A percentile compares a stretch with the other conserved stretches of the same genome.
phyloP scores from a whole-genome alignment of 371 early-diverging fungal species.

The Mortierella sp. region DNA sequence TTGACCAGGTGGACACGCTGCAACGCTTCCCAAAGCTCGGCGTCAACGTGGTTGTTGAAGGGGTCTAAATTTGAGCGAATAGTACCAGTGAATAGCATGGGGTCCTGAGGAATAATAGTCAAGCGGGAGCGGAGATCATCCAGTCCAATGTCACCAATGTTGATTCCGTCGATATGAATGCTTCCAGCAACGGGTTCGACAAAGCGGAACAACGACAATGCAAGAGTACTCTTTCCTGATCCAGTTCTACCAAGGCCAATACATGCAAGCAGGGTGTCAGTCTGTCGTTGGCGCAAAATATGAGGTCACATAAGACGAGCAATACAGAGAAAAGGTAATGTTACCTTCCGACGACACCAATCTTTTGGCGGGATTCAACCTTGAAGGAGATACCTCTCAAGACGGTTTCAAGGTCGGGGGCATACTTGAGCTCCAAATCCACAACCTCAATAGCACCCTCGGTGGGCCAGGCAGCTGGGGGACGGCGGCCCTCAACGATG shows the following conservation, averaged over 20 bases:
- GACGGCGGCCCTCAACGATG: slow-evolving; percentile 62
- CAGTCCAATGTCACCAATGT: slow-evolving; percentile 81
- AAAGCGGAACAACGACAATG: slow-evolving; percentile 82
- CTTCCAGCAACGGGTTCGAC: slow-evolving; percentile 79
- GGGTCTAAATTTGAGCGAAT: slow-evolving; percentile 80
- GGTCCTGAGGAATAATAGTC: slow-evolving; percentile 85
- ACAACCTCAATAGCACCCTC: slow-evolving; percentile 75
- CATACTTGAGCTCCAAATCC: slow-evolving; percentile 76
- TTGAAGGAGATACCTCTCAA: slow-evolving; percentile 75
- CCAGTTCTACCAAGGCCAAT: slow-evolving; percentile 67
- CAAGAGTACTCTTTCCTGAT: slow-evolving; percentile 85
- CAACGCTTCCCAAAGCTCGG: slow-evolving; percentile 78
- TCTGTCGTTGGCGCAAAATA: background rate
- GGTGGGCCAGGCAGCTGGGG: slow-evolving; percentile 84
- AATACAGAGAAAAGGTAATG: background rate
- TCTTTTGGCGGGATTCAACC: slow-evolving; percentile 76
- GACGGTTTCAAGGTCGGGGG: slow-evolving; percentile 75
- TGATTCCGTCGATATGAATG: slow-evolving; percentile 83
- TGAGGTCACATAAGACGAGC: background rate
- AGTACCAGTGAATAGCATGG: slow-evolving; percentile 67
- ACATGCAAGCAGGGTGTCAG: background rate
- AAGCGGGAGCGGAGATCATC: slow-evolving; percentile 78
- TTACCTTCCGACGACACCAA: slow-evolving; percentile 81
- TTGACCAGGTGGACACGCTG: slow-evolving; percentile 62
- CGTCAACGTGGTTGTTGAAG: slow-evolving; percentile 68